Evolutionary conservation across 805 yeast genomes (phyloP), one percentile per base, ranked within the genome.

Genomic region (Cyberlindnera xishuangbannaensis): DNA sequence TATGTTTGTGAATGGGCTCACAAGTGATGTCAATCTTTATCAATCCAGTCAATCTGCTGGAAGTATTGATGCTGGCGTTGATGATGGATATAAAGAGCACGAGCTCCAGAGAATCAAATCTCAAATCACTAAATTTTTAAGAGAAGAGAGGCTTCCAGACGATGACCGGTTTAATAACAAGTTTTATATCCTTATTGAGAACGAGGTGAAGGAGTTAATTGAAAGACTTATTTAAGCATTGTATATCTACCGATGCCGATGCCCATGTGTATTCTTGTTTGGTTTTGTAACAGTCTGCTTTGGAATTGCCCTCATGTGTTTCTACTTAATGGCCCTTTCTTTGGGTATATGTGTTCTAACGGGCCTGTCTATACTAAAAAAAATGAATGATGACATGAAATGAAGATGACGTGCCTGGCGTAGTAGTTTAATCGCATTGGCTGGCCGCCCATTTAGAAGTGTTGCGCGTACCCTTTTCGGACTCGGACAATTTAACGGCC

Each of bases 121-220:
- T 1, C 57, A 53, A 33, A 51, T 53, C 16, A 37, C 52, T 2
- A 50, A 45, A 36, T 53, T 48, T 26, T 33, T 51, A 28, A 40
- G 45, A 28, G 56, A 53, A 19, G 57, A 53, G 38, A 44, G 56
- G 33, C 31, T 53, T 10, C 39, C 48, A 16, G 54, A 53, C 30
- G 57, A 53, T 31, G 55, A 53, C 30, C 50, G 50, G 6, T 52
- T 50, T 39, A 51, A 48, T 29, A 50, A 51, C 31, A 48, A 45
- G 34, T 53, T 47, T 30, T 53, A 53, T 34, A 44, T 48, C 16
- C 25, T 40, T 6, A 40, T 51, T 28, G 57, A 53, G 36, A 46
- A 47, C 19, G 57, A 53, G 27, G 54, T 51, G 19, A 48, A 46
- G 37, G 47, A 47, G 19, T 18, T 50, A 37, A 51, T 53, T 43